Evolutionary conservation across 352 stramenopile genomes (phyloP).

Genomic region (Globisporangium splendens): DNA sequence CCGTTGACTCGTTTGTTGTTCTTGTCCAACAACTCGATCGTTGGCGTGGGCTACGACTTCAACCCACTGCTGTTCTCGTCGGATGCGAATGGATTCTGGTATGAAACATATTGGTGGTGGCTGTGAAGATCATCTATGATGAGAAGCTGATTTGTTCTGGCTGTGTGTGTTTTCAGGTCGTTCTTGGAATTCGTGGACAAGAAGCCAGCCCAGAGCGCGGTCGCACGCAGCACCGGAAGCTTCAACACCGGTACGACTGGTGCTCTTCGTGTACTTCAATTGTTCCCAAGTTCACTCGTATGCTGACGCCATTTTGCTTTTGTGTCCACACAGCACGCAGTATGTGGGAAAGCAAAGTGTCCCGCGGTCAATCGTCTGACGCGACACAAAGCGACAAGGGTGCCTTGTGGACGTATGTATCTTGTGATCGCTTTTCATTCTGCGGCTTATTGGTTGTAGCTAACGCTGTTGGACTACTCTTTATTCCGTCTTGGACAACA

Average conservation of each 20-base stretch:
- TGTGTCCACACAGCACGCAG: conserved; percentile 40
- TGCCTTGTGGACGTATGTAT: conserved; percentile 74
- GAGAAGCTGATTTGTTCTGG: not conserved
- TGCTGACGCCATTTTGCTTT: not conserved
- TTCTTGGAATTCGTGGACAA: conserved; percentile 78
- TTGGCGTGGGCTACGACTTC: conserved; percentile 90
- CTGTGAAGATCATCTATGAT: not conserved
- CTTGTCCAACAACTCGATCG: conserved; percentile 83
- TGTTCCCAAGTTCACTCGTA: too few species aligned
- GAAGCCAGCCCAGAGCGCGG: conserved; percentile 51
- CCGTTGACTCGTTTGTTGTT: conserved; percentile 87
- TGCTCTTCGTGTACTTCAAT: not conserved
- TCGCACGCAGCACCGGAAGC: conserved; percentile 54
- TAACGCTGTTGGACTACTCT: not conserved
- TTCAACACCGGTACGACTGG: conserved; percentile 56
- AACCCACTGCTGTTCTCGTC: conserved; percentile 89
- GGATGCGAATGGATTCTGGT: conserved; percentile 77
- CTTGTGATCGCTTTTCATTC: not conserved
- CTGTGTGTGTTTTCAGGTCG: conserved; percentile 30
- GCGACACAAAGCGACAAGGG: conserved; percentile 80
- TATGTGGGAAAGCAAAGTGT: conserved; percentile 86
- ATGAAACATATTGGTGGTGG: not conserved
- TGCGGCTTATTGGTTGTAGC: not conserved
- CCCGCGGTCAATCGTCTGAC: conserved; percentile 75
- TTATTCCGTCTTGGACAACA: conserved; percentile 11